A percentile compares a stretch with the other conserved stretches of the same genome.
phyloP scores from a whole-genome alignment of 306 rosid genomes.

The barrel medic (Medicago truncatula) region MtrunA17r5.0-ANR NC_053042.1:50628001-50628500 shows the following conservation, averaged over 20 bases:
- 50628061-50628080: slow-evolving; percentile 3
- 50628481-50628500: slow-evolving; percentile 18
- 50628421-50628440: slow-evolving; percentile 14
- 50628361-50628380: slow-evolving; percentile 24
- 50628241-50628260: slow-evolving; percentile 32
- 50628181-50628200: slow-evolving; percentile 28
- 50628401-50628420: neutral
- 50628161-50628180: slow-evolving; percentile 26
- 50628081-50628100: slow-evolving; percentile 19
- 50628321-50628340: neutral
- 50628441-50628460: neutral
- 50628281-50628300: neutral
- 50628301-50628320: slow-evolving; percentile 21
- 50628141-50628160: slow-evolving; percentile 2
- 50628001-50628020: neutral
- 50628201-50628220: slow-evolving; percentile 16
- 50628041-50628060: slow-evolving; percentile 5
- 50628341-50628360: slow-evolving; percentile 8
- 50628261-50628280: slow-evolving; percentile 2
- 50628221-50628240: slow-evolving; percentile 18
- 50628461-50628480: slow-evolving; percentile 19
- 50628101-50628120: slow-evolving; percentile 30
- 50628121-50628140: slow-evolving; percentile 5
- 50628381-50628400: neutral
- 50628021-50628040: slow-evolving; percentile 28